Percentiles rank a stretch among this genome's conserved stretches.
phyloP scores from a whole-genome alignment of 805 yeast species.

The Candida saitoana region DNA sequence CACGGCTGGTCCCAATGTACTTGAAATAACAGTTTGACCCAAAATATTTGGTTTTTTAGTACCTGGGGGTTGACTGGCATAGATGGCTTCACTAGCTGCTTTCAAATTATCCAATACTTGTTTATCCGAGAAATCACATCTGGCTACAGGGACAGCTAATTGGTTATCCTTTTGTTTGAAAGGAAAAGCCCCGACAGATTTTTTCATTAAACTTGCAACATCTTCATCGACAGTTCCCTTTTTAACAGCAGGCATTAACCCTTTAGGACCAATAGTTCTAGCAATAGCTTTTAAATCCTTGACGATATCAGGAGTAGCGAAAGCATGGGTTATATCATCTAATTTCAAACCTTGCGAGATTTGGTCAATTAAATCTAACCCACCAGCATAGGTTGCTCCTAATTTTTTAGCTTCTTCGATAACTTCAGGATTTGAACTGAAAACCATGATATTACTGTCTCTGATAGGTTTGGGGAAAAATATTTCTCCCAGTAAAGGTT shows the following conservation, averaged over 20 bases:
- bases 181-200: constrained; percentile 63
- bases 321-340: constrained; percentile 62
- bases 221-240: constrained; percentile 78
- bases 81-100: constrained; percentile 61
- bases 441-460: constrained; percentile 60
- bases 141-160: constrained; percentile 68
- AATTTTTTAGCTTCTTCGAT: constrained; percentile 50
- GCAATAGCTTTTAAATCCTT: constrained; percentile 64
- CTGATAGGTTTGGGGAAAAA: constrained; percentile 70
- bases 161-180: constrained; percentile 69
- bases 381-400: constrained; percentile 70
- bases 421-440: constrained; percentile 55
- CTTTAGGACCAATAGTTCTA: constrained; percentile 81
- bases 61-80: constrained; percentile 51
- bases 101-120: constrained; percentile 69
- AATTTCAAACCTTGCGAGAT: constrained; percentile 51
- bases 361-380: constrained; percentile 59
- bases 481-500: constrained; percentile 68
- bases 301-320: constrained; percentile 80
- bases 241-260: constrained; percentile 82
- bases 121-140: constrained; percentile 70
- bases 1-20: constrained; percentile 78
- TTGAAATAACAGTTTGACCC: constrained; percentile 64
- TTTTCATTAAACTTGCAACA: constrained; percentile 47
- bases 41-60: constrained; percentile 64